A percentile compares a stretch with the other conserved stretches of the same genome.
Evolutionary conservation across 129 eudicot species (phyloP).

Genomic region (Chrysanthemum lavandulifolium): DNA sequence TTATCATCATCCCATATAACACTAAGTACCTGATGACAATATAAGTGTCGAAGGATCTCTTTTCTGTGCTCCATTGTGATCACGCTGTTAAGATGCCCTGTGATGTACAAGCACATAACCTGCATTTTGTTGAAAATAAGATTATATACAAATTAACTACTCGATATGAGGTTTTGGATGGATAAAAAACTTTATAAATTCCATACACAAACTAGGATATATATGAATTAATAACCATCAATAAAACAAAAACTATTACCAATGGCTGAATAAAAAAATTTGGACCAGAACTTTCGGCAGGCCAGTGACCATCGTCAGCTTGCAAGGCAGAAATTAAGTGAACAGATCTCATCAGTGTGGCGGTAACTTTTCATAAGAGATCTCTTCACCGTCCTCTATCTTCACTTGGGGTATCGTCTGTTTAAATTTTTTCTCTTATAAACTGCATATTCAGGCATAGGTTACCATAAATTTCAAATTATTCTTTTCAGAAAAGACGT

Average conservation of each 20-base stretch:
- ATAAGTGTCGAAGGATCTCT: conserved; percentile 58
- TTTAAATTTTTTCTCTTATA: conserved; percentile 47
- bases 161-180: not conserved
- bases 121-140: not conserved
- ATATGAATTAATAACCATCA: not conserved
- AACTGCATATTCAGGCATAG: conserved; percentile 39
- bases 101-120: conserved; percentile 50
- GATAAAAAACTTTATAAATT: not conserved
- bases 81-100: conserved; percentile 54
- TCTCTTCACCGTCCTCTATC: conserved; percentile 61
- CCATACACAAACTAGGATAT: not conserved
- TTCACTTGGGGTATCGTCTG: conserved; percentile 55
- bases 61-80: conserved; percentile 42
- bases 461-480: not conserved
- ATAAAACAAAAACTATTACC: conserved; percentile 25
- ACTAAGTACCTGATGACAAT: conserved; percentile 9
- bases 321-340: conserved; percentile 30
- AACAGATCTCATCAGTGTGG: conserved; percentile 50
- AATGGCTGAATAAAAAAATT: conserved; percentile 62
- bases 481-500: not conserved
- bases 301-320: conserved; percentile 68
- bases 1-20: not conserved
- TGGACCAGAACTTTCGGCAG: conserved; percentile 74
- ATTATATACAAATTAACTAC: not conserved
- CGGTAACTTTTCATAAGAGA: conserved; percentile 48